Evolutionary conservation across 305 asterid genomes (phyloP).

Genomic region (Euphrasia arctica): DNA sequence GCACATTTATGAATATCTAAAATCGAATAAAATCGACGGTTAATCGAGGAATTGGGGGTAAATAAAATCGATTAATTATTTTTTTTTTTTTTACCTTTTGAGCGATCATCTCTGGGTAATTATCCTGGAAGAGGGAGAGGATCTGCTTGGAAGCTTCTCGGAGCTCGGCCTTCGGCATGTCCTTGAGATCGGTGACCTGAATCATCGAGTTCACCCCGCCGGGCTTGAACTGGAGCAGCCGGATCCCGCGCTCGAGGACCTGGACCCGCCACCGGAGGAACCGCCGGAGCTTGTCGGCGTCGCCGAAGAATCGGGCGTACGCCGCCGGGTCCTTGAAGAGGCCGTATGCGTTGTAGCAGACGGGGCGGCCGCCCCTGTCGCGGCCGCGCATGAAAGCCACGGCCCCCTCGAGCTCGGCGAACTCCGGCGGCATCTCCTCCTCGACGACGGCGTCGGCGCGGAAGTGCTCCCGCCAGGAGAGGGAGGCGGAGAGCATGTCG

Average conservation of each 20-base stretch:
- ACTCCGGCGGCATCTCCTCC: slow-evolving; percentile 55
- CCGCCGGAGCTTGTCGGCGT: slow-evolving; percentile 57
- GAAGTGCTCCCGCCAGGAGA: slow-evolving; percentile 71
- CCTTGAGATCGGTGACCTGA: slow-evolving; percentile 91
- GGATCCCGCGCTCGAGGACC: slow-evolving; percentile 78
- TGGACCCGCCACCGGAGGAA: slow-evolving; percentile 94
- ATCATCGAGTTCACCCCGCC: slow-evolving; percentile 87
- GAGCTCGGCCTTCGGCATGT: slow-evolving; percentile 94
- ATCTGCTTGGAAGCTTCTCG: slow-evolving; percentile 87
- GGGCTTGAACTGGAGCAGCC: slow-evolving; percentile 63
- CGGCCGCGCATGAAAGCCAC: slow-evolving; percentile 78
- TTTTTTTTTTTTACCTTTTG: slow-evolving; percentile 50
- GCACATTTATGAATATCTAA: slow-evolving; percentile 89
- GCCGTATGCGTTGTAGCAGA: slow-evolving; percentile 90
- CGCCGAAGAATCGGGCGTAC: slow-evolving; percentile 71
- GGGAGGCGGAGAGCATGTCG: slow-evolving; percentile 53
- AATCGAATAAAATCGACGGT: background rate
- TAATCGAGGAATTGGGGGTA: too few relatives aligned
- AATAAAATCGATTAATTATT: too few relatives aligned
- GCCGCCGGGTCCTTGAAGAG: slow-evolving; percentile 61
- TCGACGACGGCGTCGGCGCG: slow-evolving; percentile 59
- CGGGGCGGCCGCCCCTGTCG: slow-evolving; percentile 73
- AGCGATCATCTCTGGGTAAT: slow-evolving; percentile 98
- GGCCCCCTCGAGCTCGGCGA: slow-evolving; percentile 71
- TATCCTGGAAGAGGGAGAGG: slow-evolving; percentile 85